Evolutionary conservation across 805 yeast species (phyloP).

Genomic region (Starmerella powellii): DNA sequence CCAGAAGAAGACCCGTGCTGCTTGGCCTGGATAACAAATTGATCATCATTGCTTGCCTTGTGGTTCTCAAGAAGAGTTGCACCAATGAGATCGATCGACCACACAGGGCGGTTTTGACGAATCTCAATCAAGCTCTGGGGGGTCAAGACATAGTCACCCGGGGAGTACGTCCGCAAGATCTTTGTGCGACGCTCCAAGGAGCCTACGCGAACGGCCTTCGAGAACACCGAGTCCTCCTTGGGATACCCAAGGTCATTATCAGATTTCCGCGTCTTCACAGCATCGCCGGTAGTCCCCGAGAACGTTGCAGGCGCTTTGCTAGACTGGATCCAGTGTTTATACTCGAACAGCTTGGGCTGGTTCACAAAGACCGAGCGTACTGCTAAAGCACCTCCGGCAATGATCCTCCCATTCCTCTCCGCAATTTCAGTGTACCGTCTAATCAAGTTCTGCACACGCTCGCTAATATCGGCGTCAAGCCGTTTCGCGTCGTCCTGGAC

Average conservation of each 20-base stretch:
- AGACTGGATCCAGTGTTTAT: conserved; percentile 53
- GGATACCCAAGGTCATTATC: conserved; percentile 43
- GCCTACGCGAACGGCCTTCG: conserved; percentile 62
- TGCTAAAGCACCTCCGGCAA: conserved; percentile 43
- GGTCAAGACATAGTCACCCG: conserved; percentile 84
- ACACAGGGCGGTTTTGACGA: conserved; percentile 34
- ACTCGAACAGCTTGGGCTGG: conserved; percentile 70
- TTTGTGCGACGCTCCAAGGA: conserved; percentile 81
- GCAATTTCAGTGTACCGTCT: conserved; percentile 57
- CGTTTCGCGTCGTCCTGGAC: conserved; percentile 80
- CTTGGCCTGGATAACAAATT: conserved; percentile 51
- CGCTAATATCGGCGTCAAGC: conserved; percentile 74
- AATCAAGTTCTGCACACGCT: conserved; percentile 74
- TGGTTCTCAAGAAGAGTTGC: conserved; percentile 78
- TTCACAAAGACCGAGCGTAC: conserved; percentile 65
- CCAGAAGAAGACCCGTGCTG: conserved; percentile 24
- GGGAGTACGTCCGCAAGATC: conserved; percentile 78
- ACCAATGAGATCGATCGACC: conserved; percentile 31
- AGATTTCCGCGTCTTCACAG: not conserved
- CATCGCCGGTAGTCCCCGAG: conserved; percentile 1
- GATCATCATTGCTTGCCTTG: conserved; percentile 38
- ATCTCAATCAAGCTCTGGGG: conserved; percentile 84
- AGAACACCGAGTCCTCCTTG: conserved; percentile 55
- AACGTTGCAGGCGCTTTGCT: conserved; percentile 13
- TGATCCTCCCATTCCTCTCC: conserved; percentile 32